These are phyloP conservation scores for Angomonas deanei DNA, from an alignment of 208 protist species.

Conservation along the genomic window DNA sequence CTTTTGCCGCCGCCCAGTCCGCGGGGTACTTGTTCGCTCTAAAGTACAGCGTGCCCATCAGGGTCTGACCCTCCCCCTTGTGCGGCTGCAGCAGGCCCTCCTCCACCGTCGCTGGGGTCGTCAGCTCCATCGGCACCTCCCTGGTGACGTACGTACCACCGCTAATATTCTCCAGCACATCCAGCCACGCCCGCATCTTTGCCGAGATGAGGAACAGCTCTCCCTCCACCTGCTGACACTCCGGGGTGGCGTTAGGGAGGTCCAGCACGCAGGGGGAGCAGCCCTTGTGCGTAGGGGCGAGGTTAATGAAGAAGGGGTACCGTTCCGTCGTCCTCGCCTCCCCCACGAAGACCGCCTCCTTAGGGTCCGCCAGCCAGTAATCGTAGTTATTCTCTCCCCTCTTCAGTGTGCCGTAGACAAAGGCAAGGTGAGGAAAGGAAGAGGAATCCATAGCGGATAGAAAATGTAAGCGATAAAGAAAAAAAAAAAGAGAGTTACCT, in stretches of 20 bases:
- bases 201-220: conserved; percentile 54
- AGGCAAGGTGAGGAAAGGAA: conserved; percentile 23
- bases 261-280: conserved; percentile 60
- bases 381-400: conserved; percentile 66
- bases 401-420: conserved; percentile 71
- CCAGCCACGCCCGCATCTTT: conserved; percentile 51
- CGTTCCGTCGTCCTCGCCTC: conserved; percentile 28
- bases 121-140: conserved; percentile 2
- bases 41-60: conserved; percentile 44
- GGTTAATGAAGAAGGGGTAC: conserved; percentile 63
- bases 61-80: conserved; percentile 1
- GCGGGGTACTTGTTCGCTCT: conserved; percentile 26
- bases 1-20: conserved; percentile 33
- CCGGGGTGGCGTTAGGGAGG: conserved; percentile 16
- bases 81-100: conserved; percentile 14
- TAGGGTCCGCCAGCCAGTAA: conserved; percentile 51
- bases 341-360: conserved; percentile 38
- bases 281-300: conserved; percentile 19
- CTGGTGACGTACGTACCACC: conserved; percentile 18
- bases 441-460: background rate
- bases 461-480: conserved; percentile 5
- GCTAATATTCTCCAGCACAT: conserved; percentile 45
- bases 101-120: conserved; percentile 20
- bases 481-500: conserved; percentile 8
- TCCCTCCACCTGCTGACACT: conserved; percentile 39